Evolutionary conservation across 257 asterid genomes (phyloP).

Genomic region (Galeopsis tetrahit): DNA sequence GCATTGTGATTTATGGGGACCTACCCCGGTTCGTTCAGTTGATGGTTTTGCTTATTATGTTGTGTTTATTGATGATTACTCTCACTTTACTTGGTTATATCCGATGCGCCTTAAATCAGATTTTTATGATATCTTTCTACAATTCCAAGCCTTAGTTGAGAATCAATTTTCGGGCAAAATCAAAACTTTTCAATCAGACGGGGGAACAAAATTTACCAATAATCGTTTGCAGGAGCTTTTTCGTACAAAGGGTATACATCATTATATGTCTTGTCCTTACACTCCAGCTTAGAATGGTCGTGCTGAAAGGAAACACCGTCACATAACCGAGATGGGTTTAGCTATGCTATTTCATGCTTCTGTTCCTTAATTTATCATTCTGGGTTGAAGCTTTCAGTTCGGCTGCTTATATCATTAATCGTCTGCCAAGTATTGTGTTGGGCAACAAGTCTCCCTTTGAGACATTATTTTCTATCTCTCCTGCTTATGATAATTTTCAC

Average conservation of each 20-base stretch:
- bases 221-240: background rate
- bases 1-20: background rate
- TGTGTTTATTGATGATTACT: background rate
- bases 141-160: background rate
- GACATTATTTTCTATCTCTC: too few relatives aligned
- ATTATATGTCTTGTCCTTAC: background rate
- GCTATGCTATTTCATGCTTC: too few relatives aligned
- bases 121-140: too few relatives aligned
- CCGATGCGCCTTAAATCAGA: background rate
- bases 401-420: background rate
- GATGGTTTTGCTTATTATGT: slow-evolving; percentile 11
- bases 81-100: background rate
- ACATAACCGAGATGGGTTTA: too few relatives aligned
- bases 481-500: background rate
- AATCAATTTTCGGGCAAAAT: background rate
- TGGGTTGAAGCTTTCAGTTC: too few relatives aligned
- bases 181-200: background rate
- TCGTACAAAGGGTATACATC: background rate
- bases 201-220: background rate
- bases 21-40: background rate
- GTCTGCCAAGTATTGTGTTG: too few relatives aligned
- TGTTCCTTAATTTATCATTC: too few relatives aligned
- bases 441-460: too few relatives aligned
- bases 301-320: too few relatives aligned
- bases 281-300: too few relatives aligned